Evolutionary conservation across 2,329 filamentous ascomycete genomes (phyloP).

Genomic region (Pseudogymnoascus sp.): DNA sequence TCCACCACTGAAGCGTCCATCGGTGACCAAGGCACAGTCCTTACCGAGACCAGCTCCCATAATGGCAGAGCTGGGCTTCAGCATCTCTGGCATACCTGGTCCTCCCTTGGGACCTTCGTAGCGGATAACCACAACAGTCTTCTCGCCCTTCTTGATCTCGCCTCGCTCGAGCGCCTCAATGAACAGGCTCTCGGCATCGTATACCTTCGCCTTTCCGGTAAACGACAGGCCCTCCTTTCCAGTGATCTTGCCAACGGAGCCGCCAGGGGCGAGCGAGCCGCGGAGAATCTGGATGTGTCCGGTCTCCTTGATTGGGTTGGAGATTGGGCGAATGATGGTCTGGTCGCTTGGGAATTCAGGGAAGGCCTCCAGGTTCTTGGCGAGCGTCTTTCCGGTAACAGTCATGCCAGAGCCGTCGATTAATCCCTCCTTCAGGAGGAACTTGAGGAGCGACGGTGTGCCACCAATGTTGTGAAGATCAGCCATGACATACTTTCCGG

Average conservation of each 20-base stretch:
- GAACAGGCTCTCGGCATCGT: conserved; percentile 62
- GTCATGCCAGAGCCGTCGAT: conserved; percentile 53
- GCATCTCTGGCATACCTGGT: conserved; percentile 66
- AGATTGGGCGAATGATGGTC: conserved; percentile 60
- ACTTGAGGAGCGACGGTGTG: conserved; percentile 48
- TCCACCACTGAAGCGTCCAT: conserved; percentile 54
- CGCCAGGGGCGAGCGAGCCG: conserved; percentile 60
- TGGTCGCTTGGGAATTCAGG: conserved; percentile 60
- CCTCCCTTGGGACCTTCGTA: conserved; percentile 68
- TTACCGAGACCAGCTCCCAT: conserved; percentile 65
- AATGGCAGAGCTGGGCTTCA: conserved; percentile 63
- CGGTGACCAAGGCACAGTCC: conserved; percentile 64
- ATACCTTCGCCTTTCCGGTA: conserved; percentile 61
- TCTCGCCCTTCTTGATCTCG: conserved; percentile 66
- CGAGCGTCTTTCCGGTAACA: conserved; percentile 50
- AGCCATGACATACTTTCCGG: conserved; percentile 54
- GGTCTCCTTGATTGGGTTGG: conserved; percentile 60
- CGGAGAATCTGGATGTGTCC: conserved; percentile 68
- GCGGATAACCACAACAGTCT: conserved; percentile 67
- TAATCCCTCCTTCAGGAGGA: conserved; percentile 48
- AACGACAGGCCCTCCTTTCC: conserved; percentile 65
- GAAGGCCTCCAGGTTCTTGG: conserved; percentile 48
- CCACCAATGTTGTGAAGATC: conserved; percentile 49
- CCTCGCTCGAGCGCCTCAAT: conserved; percentile 57
- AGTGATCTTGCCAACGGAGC: conserved; percentile 67